Conservation (phyloP, 768 basidiomycete species). For the Suillus luteus region DNA sequence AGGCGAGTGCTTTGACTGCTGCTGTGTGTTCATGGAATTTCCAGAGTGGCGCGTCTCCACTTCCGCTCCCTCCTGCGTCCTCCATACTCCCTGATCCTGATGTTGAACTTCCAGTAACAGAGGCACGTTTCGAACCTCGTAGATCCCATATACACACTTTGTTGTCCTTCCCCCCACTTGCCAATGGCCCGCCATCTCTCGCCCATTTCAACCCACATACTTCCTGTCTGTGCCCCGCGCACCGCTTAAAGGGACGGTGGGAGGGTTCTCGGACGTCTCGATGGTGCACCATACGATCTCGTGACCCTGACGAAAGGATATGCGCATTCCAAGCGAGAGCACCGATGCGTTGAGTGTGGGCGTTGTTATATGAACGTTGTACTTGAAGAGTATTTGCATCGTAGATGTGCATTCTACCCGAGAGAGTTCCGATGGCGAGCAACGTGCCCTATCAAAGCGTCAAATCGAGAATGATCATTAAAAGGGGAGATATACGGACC, state of each 20-base stretch:
- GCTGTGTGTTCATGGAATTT: conserved; percentile 97
- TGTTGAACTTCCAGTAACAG: conserved; percentile 29
- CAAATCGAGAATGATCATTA: background rate
- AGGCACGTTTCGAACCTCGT: conserved; percentile 54
- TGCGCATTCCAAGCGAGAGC: conserved; percentile 93
- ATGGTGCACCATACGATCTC: conserved; percentile 89
- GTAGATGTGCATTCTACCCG: conserved; percentile 89
- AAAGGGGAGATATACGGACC: conserved; percentile 28
- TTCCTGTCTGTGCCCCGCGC: conserved; percentile 84
- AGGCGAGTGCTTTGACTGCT: conserved; percentile 96
- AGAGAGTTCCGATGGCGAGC: conserved; percentile 91
- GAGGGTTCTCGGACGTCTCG: conserved; percentile 81
- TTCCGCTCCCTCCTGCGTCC: conserved; percentile 22
- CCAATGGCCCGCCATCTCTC: conserved; percentile 59
- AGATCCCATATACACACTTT: conserved; percentile 98
- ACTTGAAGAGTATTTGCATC: conserved; percentile 78
- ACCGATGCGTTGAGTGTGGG: conserved; percentile 88
- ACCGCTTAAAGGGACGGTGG: conserved; percentile 68
- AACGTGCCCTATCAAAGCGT: conserved; percentile 61
- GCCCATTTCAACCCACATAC: conserved; percentile 94
- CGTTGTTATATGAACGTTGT: conserved; percentile 80
- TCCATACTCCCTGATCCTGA: conserved; percentile 36
- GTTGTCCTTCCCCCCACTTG: conserved; percentile 97
- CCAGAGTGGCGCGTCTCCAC: conserved; percentile 73
- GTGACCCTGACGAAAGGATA: conserved; percentile 85